Base-by-base conservation (phyloP, 2,329 filamentous ascomycete genomes). In the Xylariaceae sp. region DNA sequence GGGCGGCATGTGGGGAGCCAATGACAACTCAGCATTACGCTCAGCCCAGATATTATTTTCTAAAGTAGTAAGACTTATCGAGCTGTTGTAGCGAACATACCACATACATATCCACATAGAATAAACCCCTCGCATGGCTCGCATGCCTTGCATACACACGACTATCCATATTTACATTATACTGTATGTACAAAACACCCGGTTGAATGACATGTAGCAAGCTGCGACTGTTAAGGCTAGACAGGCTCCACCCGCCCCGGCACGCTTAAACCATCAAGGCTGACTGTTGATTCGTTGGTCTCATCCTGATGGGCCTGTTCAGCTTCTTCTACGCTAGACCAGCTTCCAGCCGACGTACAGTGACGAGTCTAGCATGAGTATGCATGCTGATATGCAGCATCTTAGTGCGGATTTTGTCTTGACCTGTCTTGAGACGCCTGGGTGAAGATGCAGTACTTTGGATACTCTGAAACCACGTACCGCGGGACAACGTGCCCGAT, bases 221-320 rank as follows among this genome's bases (percentile, higher is more conserved):
- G 32, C 45, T 39, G 48, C 41, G 47, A 48, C 2, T 18, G 27
- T 27, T 37, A 46, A 47, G 53, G 45, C 29, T 35, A 30, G 30
- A 16, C 26, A 33, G 33, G 43, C 40, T 32, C 50, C 45, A 53
- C 53, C n/a, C 40, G 23, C 13, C 24, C 50, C 21, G 49, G 51
- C 46, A 21, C 32, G 53, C 52, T 44, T 24, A 16, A 23, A 45
- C 37, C 23, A 37, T 16, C 40, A 37, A 46, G 50, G 47, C 54
- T 59, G 53, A 53, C 56, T 59, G 53, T 53, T 59, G 42, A 58
- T 56, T 55, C 50, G 50, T 36, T 36, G 24, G 46, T 39, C 39
- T 56, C 37, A 24, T 47, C 26, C 42, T 39, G 27, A 23, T 32
- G 24, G 29, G 24, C 26, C 29, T 50, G 41, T 44, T 55, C 40